These are phyloP conservation scores for Penicillium tannophilum DNA, from an alignment of 495 filamentous ascomycete species.

Conservation along the genomic window DNA sequence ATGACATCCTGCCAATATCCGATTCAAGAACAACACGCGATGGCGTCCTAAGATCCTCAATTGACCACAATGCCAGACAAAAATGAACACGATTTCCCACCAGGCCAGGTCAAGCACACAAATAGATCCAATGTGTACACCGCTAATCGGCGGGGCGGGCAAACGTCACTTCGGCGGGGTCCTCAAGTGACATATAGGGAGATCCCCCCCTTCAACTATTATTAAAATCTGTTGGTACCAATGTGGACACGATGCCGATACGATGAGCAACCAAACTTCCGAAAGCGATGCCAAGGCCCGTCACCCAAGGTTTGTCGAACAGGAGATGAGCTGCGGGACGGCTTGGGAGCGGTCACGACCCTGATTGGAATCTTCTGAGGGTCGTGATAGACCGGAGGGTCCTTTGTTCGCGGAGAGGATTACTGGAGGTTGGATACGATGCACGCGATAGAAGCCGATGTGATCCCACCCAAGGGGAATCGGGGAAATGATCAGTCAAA, in stretches of 20 bases:
- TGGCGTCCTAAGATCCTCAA: neutral
- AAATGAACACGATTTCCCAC: conserved; percentile 2
- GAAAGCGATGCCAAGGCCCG: conserved; percentile 7
- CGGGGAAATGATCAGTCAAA: conserved; percentile 12
- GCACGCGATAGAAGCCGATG: conserved; percentile 2
- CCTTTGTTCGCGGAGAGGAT: neutral
- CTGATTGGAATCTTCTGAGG: neutral
- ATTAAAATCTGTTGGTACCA: conserved; percentile 15
- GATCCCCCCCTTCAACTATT: conserved; percentile 3
- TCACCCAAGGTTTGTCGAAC: neutral
- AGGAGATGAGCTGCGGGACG: conserved; percentile 8
- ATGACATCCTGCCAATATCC: conserved; percentile 31
- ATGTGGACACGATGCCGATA: conserved; percentile 10
- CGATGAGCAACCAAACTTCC: conserved; percentile 10
- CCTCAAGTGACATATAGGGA: conserved; percentile 1
- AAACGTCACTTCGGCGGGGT: conserved; percentile 8
- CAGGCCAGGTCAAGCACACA: neutral
- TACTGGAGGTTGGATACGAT: conserved; percentile 2
- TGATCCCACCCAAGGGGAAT: neutral
- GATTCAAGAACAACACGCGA: neutral
- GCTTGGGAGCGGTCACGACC: conserved; percentile 2
- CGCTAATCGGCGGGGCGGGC: conserved; percentile 12
- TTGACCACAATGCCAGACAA: neutral
- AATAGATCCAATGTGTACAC: conserved; percentile 11
- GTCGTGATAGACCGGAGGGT: neutral